These are phyloP conservation scores for Dentipellis sp. DNA, from an alignment of 768 basidiomycete genomes.

Conservation along the genomic window DNA sequence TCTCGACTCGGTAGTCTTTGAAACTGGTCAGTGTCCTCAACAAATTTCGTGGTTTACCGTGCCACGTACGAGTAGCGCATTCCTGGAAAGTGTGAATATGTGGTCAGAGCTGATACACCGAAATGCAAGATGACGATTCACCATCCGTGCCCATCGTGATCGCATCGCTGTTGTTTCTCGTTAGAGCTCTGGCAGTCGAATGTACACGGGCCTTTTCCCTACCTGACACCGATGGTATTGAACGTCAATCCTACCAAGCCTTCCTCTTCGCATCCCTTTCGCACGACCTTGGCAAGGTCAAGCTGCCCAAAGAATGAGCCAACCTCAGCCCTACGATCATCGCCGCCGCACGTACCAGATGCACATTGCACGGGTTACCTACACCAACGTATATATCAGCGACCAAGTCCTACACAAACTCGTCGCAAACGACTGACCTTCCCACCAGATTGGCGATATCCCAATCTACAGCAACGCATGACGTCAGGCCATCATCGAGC, in stretches of 20 bases:
- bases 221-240: slow-evolving; percentile 83
- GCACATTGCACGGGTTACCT: slow-evolving; percentile 85
- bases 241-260: slow-evolving; percentile 76
- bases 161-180: slow-evolving; percentile 47
- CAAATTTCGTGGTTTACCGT: neutral
- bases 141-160: slow-evolving; percentile 89
- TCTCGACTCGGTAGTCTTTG: slow-evolving; percentile 76
- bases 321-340: neutral
- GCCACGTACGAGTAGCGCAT: slow-evolving; percentile 77
- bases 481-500: slow-evolving; percentile 1
- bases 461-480: slow-evolving; percentile 48
- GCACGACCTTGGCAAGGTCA: slow-evolving; percentile 70
- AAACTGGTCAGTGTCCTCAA: neutral
- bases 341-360: slow-evolving; percentile 42
- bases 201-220: slow-evolving; percentile 4
- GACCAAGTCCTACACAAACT: neutral
- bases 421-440: no score
- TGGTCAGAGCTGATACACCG: neutral
- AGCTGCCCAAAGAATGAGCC: slow-evolving; percentile 39
- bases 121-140: slow-evolving; percentile 18
- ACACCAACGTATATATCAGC: neutral
- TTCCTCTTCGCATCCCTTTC: slow-evolving; percentile 75
- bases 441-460: slow-evolving; percentile 88
- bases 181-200: neutral
- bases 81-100: slow-evolving; percentile 41